Percentiles rank a stretch among this genome's conserved stretches.
Evolutionary conservation across 768 basidiomycete genomes (phyloP).

Genomic region (Agaricus sinodeliciosus): DNA sequence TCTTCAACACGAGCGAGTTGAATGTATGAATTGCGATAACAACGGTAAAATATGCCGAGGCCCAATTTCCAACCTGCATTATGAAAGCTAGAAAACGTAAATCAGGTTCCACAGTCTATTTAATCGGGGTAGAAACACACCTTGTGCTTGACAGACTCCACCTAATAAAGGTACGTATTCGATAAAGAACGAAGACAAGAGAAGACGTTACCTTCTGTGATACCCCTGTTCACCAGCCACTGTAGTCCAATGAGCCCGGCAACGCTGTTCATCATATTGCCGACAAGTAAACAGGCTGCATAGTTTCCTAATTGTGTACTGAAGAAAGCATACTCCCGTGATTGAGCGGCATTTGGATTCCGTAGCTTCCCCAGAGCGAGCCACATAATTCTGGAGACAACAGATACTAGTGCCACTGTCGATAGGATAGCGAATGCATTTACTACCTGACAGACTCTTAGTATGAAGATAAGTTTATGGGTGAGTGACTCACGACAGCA

Average conservation of each 20-base stretch:
- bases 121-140: slow-evolving; percentile 24
- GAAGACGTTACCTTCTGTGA: slow-evolving; percentile 38
- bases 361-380: slow-evolving; percentile 32
- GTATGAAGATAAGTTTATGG: background rate
- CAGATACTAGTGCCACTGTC: slow-evolving; percentile 42
- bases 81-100: slow-evolving; percentile 34
- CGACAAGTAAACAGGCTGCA: slow-evolving; percentile 53
- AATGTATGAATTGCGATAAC: slow-evolving; percentile 65
- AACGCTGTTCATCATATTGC: slow-evolving; percentile 45
- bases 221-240: slow-evolving; percentile 39
- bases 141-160: slow-evolving; percentile 50
- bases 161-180: slow-evolving; percentile 24
- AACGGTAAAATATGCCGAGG: slow-evolving; percentile 57
- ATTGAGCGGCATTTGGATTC: slow-evolving; percentile 17
- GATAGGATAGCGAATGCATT: slow-evolving; percentile 50
- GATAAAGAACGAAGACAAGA: background rate
- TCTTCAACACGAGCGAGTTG: slow-evolving; percentile 53
- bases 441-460: slow-evolving; percentile 28
- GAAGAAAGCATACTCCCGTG: slow-evolving; percentile 56
- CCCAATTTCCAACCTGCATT: slow-evolving; percentile 56
- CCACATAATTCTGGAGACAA: slow-evolving; percentile 42
- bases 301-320: slow-evolving; percentile 67
- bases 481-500: slow-evolving; percentile 27
- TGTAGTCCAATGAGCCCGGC: slow-evolving; percentile 48
- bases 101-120: background rate